Percentiles rank a stretch among this genome's conserved stretches.
These are phyloP conservation scores for Boletus patriciae DNA, from an alignment of 768 basidiomycete genomes.

Conservation along the genomic window DNA sequence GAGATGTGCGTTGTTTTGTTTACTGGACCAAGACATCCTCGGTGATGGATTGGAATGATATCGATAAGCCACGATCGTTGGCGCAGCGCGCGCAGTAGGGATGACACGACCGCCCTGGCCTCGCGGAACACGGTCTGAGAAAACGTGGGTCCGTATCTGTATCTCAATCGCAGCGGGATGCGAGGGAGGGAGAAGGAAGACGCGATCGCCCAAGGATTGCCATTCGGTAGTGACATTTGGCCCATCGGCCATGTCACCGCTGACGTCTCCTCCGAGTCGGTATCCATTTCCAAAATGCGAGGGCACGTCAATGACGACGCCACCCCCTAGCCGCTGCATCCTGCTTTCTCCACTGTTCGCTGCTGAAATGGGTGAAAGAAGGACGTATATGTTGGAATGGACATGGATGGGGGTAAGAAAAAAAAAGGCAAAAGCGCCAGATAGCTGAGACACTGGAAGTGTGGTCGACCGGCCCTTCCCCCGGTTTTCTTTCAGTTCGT, in stretches of 20 bases:
- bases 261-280: not conserved
- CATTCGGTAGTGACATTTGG: not conserved
- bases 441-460: not conserved
- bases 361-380: not conserved
- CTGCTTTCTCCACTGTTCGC: not conserved
- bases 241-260: not conserved
- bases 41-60: not conserved
- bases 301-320: not conserved
- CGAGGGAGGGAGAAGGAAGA: not conserved
- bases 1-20: not conserved
- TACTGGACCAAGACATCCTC: not conserved
- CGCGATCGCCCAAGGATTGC: not conserved
- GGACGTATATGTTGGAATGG: not conserved
- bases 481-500: not conserved
- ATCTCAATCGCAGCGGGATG: not conserved
- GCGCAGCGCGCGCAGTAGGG: not conserved
- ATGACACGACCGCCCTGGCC: not conserved
- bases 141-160: conserved; percentile 5
- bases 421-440: not conserved
- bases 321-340: not conserved
- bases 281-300: not conserved
- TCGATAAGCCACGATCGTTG: not conserved
- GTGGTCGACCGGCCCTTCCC: not conserved
- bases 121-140: conserved; percentile 10
- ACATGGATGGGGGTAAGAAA: not conserved